These are phyloP conservation scores for Litchi chinensis DNA, from an alignment of 345 rosid genomes.

Conservation along the genomic window DNA sequence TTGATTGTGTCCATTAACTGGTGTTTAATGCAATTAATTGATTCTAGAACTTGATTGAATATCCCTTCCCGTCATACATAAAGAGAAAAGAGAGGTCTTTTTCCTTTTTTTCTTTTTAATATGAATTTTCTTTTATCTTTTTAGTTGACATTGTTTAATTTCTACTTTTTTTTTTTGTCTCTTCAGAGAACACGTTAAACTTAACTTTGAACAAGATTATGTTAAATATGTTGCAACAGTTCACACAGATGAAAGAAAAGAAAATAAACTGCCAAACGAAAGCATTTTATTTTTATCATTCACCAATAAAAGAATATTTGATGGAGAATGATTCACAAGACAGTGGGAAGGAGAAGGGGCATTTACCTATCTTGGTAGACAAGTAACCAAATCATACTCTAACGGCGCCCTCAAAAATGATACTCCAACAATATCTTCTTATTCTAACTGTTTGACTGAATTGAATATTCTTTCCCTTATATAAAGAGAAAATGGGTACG, in stretches of 20 bases:
- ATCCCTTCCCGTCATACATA: not conserved
- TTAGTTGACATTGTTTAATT: too few species aligned
- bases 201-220: too few species aligned
- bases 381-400: slow-evolving; percentile 92
- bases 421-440: too few species aligned
- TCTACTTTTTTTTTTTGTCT: too few species aligned
- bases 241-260: slow-evolving; percentile 4
- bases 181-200: too few species aligned
- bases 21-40: not conserved
- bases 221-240: not conserved
- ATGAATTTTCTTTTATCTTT: too few species aligned
- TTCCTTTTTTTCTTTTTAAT: too few species aligned
- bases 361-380: slow-evolving; percentile 79
- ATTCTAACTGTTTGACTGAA: too few species aligned
- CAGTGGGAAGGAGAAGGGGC: not conserved
- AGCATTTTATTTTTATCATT: not conserved
- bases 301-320: not conserved
- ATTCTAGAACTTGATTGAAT: too few species aligned
- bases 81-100: too few species aligned
- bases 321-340: slow-evolving; percentile 11
- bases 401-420: slow-evolving; percentile 69
- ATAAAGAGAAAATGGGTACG: not conserved
- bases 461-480: slow-evolving; percentile 43
- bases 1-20: slow-evolving; percentile 62
- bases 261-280: slow-evolving; percentile 1